Percentiles rank a stretch among this genome's conserved stretches.
These are phyloP conservation scores for Coemansia sp. DNA, from an alignment of 192 early-diverging fungal genomes.

Conservation along the genomic window DNA sequence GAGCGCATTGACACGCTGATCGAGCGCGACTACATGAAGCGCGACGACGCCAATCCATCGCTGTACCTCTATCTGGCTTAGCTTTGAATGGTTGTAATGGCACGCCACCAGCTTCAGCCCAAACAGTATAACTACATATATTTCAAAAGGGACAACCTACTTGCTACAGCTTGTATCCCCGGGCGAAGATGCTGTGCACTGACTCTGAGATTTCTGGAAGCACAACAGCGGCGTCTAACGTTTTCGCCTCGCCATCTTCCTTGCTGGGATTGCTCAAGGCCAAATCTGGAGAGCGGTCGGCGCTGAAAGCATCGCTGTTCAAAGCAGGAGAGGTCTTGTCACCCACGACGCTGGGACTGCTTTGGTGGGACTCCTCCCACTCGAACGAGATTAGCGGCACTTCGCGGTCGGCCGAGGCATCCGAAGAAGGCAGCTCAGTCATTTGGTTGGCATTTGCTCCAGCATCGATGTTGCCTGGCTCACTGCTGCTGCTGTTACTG, in stretches of 20 bases:
- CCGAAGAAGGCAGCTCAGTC: neutral
- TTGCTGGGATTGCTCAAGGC: neutral
- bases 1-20: slow-evolving; percentile 92
- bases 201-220: slow-evolving; percentile 36
- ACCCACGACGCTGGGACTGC: slow-evolving; percentile 10
- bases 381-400: slow-evolving; percentile 42
- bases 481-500: neutral
- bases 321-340: neutral
- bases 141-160: neutral
- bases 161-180: slow-evolving; percentile 21
- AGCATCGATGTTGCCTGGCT: neutral
- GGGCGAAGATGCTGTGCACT: slow-evolving; percentile 36
- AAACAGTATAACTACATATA: neutral
- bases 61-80: slow-evolving; percentile 82
- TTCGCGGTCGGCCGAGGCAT: slow-evolving; percentile 10
- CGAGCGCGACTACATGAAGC: slow-evolving; percentile 93
- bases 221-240: neutral
- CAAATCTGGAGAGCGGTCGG: neutral
- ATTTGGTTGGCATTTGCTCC: neutral
- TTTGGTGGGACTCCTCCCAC: slow-evolving; percentile 28
- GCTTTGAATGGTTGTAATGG: neutral
- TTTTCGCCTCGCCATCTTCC: neutral
- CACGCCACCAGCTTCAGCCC: neutral
- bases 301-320: neutral
- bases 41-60: slow-evolving; percentile 76